A percentile compares a stretch with the other conserved stretches of the same genome.
phyloP scores from a whole-genome alignment of 2,329 filamentous ascomycete genomes.

The Fusarium chlamydosporum region DNA sequence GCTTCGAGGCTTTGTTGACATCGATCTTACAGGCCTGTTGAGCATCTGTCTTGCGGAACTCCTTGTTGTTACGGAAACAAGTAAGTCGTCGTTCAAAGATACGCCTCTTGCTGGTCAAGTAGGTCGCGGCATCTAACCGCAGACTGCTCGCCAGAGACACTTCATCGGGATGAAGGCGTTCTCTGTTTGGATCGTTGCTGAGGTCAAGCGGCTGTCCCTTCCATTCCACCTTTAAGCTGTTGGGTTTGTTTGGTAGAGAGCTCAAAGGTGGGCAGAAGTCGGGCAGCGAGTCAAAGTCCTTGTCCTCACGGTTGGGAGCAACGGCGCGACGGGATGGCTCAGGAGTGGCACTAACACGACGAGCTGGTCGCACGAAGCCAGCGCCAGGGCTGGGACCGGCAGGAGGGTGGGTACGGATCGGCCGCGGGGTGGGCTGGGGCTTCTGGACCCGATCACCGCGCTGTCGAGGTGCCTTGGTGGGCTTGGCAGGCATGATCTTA shows the following conservation, averaged over 20 bases:
- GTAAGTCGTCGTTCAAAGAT: conserved; percentile 86
- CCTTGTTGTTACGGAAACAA: conserved; percentile 76
- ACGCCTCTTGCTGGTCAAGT: conserved; percentile 91
- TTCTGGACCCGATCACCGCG: conserved; percentile 57
- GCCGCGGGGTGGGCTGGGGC: conserved; percentile 54
- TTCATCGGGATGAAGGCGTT: conserved; percentile 84
- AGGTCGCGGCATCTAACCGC: conserved; percentile 87
- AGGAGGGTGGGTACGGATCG: conserved; percentile 53
- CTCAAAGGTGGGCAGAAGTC: conserved; percentile 79
- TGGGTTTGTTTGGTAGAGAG: conserved; percentile 75
- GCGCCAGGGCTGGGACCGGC: conserved; percentile 44
- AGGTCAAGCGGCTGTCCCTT: conserved; percentile 86
- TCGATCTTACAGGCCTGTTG: conserved; percentile 99
- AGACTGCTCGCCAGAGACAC: conserved; percentile 81
- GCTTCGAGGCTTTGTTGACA: conserved; percentile 95
- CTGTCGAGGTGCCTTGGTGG: conserved; percentile 52
- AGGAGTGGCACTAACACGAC: conserved; percentile 62
- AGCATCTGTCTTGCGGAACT: conserved; percentile 94
- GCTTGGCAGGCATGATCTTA: conserved; percentile 60
- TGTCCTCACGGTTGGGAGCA: conserved; percentile 82
- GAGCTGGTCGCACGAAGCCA: conserved; percentile 46
- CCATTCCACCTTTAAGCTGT: conserved; percentile 87
- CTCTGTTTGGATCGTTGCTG: conserved; percentile 75
- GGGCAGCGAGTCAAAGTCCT: conserved; percentile 79
- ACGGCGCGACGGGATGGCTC: conserved; percentile 66